phyloP scores from a whole-genome alignment of 2,329 filamentous ascomycete genomes.

The Magnaporthiopsis rhizophila region DNA sequence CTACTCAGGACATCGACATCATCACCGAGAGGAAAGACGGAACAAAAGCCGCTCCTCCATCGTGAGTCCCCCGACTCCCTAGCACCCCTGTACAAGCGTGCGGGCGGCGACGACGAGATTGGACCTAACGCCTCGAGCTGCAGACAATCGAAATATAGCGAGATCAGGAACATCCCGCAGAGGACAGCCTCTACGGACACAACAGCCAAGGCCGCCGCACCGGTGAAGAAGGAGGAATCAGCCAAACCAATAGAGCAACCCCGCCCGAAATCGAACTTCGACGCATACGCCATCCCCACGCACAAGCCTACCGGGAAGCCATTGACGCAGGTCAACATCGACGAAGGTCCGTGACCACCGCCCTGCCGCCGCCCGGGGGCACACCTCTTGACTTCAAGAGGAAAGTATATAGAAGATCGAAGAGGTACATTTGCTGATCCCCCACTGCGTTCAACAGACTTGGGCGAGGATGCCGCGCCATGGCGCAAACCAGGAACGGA shows the following conservation, averaged over 20 bases:
- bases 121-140: neutral
- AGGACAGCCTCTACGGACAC: conserved; percentile 46
- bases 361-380: neutral
- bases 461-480: conserved; percentile 78
- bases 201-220: conserved; percentile 35
- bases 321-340: conserved; percentile 67
- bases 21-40: conserved; percentile 61
- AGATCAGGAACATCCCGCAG: conserved; percentile 58
- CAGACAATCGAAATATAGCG: conserved; percentile 55
- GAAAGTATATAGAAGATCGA: too few species aligned
- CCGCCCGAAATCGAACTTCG: conserved; percentile 72
- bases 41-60: conserved; percentile 49
- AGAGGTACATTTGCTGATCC: too few species aligned
- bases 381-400: neutral
- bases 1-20: conserved; percentile 55
- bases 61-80: conserved; percentile 32
- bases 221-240: conserved; percentile 37
- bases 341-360: conserved; percentile 41
- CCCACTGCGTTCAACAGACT: conserved; percentile 33
- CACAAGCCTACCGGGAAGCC: conserved; percentile 77
- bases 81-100: too few species aligned
- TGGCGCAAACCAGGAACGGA: conserved; percentile 95
- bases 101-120: too few species aligned
- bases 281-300: conserved; percentile 74
- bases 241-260: conserved; percentile 26